These are phyloP conservation scores for Tulasnella calospora DNA, from an alignment of 768 basidiomycete species.

Conservation along the genomic window DNA sequence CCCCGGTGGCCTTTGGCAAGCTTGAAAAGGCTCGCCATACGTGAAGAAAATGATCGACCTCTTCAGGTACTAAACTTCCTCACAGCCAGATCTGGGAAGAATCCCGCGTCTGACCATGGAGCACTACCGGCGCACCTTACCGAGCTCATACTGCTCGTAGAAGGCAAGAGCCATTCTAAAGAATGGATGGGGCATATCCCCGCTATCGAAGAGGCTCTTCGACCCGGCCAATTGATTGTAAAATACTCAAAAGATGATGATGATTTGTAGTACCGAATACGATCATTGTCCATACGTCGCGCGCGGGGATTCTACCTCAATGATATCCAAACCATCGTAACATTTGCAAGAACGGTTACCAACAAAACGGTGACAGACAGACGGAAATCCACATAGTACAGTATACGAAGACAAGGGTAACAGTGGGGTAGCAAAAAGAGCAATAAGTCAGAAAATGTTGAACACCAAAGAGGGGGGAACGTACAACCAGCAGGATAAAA, in stretches of 20 bases:
- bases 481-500: not conserved
- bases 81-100: not conserved
- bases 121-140: not conserved
- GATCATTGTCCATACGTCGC: too few relatives aligned
- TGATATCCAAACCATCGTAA: not conserved
- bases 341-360: not conserved
- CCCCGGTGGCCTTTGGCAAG: not conserved
- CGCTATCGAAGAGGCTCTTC: not conserved
- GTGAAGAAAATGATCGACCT: not conserved
- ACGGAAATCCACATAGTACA: constrained; percentile 3
- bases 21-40: not conserved
- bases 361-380: not conserved
- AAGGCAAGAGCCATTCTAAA: not conserved
- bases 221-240: not conserved
- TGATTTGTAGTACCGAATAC: too few relatives aligned
- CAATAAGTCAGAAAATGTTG: not conserved
- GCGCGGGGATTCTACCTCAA: not conserved
- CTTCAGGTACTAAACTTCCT: not conserved
- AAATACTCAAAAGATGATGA: not conserved
- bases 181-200: not conserved
- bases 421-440: not conserved
- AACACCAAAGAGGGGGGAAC: constrained; percentile 1
- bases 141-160: not conserved
- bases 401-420: not conserved
- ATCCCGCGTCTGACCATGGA: not conserved